Conservation (phyloP, 192 early-diverging fungal genomes). For the Polychytrium aggregatum region DNA sequence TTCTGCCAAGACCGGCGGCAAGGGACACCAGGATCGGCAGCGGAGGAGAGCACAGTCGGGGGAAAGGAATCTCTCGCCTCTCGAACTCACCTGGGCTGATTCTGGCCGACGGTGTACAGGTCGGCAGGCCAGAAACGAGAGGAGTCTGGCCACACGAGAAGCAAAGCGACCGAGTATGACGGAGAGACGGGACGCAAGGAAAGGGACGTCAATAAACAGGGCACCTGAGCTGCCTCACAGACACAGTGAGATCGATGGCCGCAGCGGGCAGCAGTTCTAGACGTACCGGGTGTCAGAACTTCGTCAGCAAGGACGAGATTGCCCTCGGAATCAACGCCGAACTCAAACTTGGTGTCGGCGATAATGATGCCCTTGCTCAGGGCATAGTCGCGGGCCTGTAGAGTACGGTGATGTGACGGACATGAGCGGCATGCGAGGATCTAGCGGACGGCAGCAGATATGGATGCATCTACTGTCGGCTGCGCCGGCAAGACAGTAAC, state of each 20-base stretch:
- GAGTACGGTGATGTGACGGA: neutral
- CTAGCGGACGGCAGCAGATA: too few relatives aligned
- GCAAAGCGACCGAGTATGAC: too few relatives aligned
- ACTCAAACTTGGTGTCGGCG: slow-evolving; percentile 99
- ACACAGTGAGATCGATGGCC: too few relatives aligned
- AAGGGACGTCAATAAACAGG: too few relatives aligned
- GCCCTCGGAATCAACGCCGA: slow-evolving; percentile 81
- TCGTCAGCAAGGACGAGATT: slow-evolving; percentile 85
- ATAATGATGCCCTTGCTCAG: slow-evolving; percentile 83
- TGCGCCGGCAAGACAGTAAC: neutral
- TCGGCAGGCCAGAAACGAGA: slow-evolving; percentile 93
- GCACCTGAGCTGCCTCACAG: too few relatives aligned
- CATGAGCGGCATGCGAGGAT: too few relatives aligned
- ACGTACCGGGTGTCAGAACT: slow-evolving; percentile 82
- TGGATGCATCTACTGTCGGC: neutral
- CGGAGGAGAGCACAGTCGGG: too few relatives aligned
- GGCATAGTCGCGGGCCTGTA: slow-evolving; percentile 74
- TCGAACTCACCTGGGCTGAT: slow-evolving; percentile 46
- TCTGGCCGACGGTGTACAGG: slow-evolving; percentile 62
- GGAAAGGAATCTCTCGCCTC: too few relatives aligned
- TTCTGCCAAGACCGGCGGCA: too few relatives aligned
- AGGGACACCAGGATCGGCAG: neutral
- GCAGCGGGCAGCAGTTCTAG: too few relatives aligned
- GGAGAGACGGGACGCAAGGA: too few relatives aligned
- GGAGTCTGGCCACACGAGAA: slow-evolving; percentile 78